Percentiles rank a stretch among this genome's conserved stretches.
Evolutionary conservation across 768 basidiomycete genomes (phyloP).

Genomic region (Coprinopsis strossmayeri): DNA sequence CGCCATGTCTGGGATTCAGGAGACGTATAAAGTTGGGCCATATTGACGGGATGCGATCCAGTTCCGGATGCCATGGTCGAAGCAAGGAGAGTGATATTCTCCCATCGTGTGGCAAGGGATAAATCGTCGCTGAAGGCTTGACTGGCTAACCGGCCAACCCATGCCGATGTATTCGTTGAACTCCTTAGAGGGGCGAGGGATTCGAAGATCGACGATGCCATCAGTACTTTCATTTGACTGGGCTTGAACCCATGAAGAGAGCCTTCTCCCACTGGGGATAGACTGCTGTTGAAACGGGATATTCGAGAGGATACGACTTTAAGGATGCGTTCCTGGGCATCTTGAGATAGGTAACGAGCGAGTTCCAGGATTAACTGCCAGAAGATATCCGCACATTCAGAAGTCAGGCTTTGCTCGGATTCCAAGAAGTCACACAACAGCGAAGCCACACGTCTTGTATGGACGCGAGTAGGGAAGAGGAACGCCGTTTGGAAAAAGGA

Average conservation of each 20-base stretch:
- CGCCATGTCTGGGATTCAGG: background rate
- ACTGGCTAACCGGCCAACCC: background rate
- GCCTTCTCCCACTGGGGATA: no score
- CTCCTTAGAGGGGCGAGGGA: no score
- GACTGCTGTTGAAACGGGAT: no score
- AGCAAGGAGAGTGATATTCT: conserved; percentile 32
- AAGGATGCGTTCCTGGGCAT: conserved; percentile 28
- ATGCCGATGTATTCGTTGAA: conserved; percentile 4
- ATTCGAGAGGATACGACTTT: conserved; percentile 28
- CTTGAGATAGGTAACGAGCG: conserved; percentile 17
- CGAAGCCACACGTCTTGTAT: background rate
- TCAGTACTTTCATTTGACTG: background rate
- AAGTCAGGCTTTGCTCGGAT: conserved; percentile 15
- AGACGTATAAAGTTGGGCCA: background rate
- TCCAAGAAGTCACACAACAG: conserved; percentile 9
- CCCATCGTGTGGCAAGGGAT: conserved; percentile 33
- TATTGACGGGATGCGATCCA: background rate
- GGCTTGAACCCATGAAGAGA: no score
- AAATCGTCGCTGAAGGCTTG: conserved; percentile 16
- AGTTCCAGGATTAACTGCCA: conserved; percentile 30
- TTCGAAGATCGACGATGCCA: conserved; percentile 18
- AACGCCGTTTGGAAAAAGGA: conserved; percentile 33
- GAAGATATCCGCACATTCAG: conserved; percentile 24
- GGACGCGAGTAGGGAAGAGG: background rate
- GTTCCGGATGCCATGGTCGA: background rate